Base-by-base conservation (phyloP, 1,139 yeast genomes). In the Geotrichum europaeum region DNA sequence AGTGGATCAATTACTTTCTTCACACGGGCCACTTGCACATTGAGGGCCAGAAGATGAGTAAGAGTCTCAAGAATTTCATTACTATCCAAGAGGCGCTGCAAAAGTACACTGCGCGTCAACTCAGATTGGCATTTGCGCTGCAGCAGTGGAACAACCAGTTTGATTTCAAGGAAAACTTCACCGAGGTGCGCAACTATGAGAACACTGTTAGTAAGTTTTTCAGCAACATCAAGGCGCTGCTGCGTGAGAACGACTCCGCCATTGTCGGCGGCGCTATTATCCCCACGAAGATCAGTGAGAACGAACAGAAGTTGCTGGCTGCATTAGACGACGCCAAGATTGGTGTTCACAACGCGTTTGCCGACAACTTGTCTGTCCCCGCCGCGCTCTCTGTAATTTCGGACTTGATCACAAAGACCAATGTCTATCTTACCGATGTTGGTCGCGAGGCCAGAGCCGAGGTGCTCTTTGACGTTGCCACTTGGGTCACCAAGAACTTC, bases 21-120 rank as follows among this genome's bases (percentile, higher is more conserved):
- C 99, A 94, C 74, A 90, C 96, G 57, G 99, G 99, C 47, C 99
- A 94, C 75, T 81, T 94, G 69, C 99, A 94, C 74, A 94, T 94
- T 68, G 97, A 94, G 73, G 99, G 99, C 24, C 97, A 91, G 76
- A 94, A 94, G 73, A 94, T 94, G 99, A 87, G 96, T 56, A 94
- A 94, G 76, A 87, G 96, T 49, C 81, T 94, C 70, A 94, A 94
- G 75, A 94, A 94, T 75, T 94, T 94, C 73, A 92, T 95, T 70
- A 92, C 99, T 12, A 91, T 94, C 67, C 89, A 88, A 67, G 96
- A 94, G 72, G 98, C 98, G 0, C 80, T 95, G 65, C 76, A 80
- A 55, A 82, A 76, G 64, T 89, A 83, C 72, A 75, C 88, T 2
- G 74, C 95, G 2, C 84, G 97, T 68, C 97, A 94, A 74, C 79